Evolutionary conservation across 163 green algal species (phyloP).

Genomic region (Scenedesmus sp.): DNA sequence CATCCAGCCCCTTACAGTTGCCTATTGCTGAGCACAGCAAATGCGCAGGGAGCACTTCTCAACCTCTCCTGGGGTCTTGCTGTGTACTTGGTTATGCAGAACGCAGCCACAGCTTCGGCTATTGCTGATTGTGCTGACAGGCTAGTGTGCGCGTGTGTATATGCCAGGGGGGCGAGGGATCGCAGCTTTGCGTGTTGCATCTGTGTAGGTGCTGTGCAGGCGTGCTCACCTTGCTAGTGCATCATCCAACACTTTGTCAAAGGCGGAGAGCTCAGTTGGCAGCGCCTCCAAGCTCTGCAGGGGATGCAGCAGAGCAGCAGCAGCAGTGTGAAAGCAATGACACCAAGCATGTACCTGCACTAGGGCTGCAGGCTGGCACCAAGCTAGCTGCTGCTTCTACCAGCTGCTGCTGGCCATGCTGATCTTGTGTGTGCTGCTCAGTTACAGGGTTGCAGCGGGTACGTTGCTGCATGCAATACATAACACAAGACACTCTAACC

Average conservation of each 20-base stretch:
- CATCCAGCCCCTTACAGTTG: neutral
- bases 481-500: too few relatives aligned
- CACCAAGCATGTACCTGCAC: too few relatives aligned
- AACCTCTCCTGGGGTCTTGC: too few relatives aligned
- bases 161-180: too few relatives aligned
- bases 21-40: too few relatives aligned
- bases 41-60: too few relatives aligned
- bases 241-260: conserved; percentile 39
- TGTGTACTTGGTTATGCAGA: too few relatives aligned
- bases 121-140: too few relatives aligned
- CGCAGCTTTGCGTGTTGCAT: too few relatives aligned
- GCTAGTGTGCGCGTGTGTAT: too few relatives aligned
- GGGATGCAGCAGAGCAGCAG: neutral
- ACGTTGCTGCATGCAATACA: neutral
- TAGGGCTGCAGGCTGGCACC: too few relatives aligned
- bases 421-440: neutral
- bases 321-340: neutral
- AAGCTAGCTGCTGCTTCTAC: neutral
- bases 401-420: neutral
- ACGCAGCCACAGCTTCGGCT: too few relatives aligned
- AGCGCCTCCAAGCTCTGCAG: conserved; percentile 40
- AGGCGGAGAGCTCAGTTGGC: conserved; percentile 35
- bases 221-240: neutral
- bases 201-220: neutral
- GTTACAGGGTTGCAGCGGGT: neutral